phyloP scores from a whole-genome alignment of 1,139 yeast species.

The Ogataea hybrid region DNA sequence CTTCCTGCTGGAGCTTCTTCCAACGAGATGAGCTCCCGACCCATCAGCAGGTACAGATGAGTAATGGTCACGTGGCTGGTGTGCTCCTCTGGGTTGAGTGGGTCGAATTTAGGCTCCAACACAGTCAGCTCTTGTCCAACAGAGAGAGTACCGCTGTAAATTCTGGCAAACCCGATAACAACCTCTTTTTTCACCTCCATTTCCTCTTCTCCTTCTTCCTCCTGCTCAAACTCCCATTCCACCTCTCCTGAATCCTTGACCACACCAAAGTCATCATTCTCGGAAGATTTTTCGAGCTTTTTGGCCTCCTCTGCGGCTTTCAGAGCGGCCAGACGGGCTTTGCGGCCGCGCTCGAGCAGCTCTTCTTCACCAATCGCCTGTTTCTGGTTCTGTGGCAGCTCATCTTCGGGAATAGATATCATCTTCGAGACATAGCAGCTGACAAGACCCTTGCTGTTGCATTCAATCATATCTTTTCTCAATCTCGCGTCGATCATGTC shows the following conservation, averaged over 20 bases:
- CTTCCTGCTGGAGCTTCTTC: slow-evolving; percentile 90
- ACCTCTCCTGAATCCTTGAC: slow-evolving; percentile 32
- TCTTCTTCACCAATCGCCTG: slow-evolving; percentile 52
- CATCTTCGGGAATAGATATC: slow-evolving; percentile 77
- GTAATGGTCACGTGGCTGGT: slow-evolving; percentile 53
- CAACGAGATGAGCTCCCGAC: slow-evolving; percentile 78
- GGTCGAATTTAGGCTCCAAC: slow-evolving; percentile 86
- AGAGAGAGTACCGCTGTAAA: slow-evolving; percentile 78
- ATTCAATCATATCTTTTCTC: slow-evolving; percentile 55
- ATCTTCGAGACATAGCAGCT: slow-evolving; percentile 90
- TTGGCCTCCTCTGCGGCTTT: slow-evolving; percentile 65
- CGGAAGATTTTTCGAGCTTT: slow-evolving; percentile 31
- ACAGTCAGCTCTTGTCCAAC: slow-evolving; percentile 75
- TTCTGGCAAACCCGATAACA: slow-evolving; percentile 82
- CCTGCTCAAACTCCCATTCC: slow-evolving; percentile 47
- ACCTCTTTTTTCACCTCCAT: slow-evolving; percentile 53
- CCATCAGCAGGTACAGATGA: slow-evolving; percentile 84
- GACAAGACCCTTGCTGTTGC: slow-evolving; percentile 63
- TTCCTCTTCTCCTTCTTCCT: slow-evolving; percentile 41
- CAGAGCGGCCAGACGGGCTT: slow-evolving; percentile 68
- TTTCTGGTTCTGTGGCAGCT: slow-evolving; percentile 61
- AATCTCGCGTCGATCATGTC: slow-evolving; percentile 50
- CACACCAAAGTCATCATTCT: slow-evolving; percentile 30
- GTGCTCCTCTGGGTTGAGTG: slow-evolving; percentile 60
- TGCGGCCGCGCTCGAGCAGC: slow-evolving; percentile 61